phyloP scores from a whole-genome alignment of 495 filamentous ascomycete species.

The Xylaria intraflava region DNA sequence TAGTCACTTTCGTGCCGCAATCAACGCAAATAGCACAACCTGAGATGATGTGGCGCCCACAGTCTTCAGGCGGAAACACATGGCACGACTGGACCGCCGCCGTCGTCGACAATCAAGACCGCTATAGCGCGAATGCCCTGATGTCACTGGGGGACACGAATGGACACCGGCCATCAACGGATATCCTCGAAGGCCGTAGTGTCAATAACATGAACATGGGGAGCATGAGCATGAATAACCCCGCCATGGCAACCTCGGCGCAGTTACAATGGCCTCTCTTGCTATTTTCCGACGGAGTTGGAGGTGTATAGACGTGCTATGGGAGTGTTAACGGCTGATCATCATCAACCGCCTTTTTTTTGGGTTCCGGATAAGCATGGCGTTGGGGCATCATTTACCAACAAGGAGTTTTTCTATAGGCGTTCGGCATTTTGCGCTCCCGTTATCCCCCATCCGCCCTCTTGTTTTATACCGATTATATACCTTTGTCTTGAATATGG shows the following conservation, averaged over 20 bases:
- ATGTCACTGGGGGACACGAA: constrained; percentile 31
- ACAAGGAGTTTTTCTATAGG: background rate
- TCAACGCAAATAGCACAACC: constrained; percentile 23
- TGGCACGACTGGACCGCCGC: constrained; percentile 46
- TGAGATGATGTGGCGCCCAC: constrained; percentile 25
- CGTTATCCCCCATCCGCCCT: too few relatives aligned
- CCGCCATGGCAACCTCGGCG: constrained; percentile 16
- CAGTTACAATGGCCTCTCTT: constrained; percentile 25
- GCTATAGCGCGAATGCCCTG: constrained; percentile 38
- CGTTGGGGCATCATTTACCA: background rate
- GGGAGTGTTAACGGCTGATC: background rate
- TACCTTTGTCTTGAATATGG: too few relatives aligned
- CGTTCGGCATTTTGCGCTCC: too few relatives aligned
- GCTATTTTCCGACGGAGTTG: constrained; percentile 24
- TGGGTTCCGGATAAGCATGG: constrained; percentile 4
- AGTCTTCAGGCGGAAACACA: constrained; percentile 31
- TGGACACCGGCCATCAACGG: constrained; percentile 14
- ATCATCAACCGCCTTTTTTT: too few relatives aligned
- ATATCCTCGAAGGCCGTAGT: constrained; percentile 11
- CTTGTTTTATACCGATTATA: too few relatives aligned
- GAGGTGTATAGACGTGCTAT: constrained; percentile 13
- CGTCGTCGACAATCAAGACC: constrained; percentile 39
- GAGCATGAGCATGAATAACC: constrained; percentile 16
- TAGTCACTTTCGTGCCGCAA: constrained; percentile 22
- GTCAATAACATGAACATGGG: constrained; percentile 15